These are phyloP conservation scores for Pseudogymnoascus sp. DNA, from an alignment of 2,329 filamentous ascomycete genomes.

Conservation along the genomic window DNA sequence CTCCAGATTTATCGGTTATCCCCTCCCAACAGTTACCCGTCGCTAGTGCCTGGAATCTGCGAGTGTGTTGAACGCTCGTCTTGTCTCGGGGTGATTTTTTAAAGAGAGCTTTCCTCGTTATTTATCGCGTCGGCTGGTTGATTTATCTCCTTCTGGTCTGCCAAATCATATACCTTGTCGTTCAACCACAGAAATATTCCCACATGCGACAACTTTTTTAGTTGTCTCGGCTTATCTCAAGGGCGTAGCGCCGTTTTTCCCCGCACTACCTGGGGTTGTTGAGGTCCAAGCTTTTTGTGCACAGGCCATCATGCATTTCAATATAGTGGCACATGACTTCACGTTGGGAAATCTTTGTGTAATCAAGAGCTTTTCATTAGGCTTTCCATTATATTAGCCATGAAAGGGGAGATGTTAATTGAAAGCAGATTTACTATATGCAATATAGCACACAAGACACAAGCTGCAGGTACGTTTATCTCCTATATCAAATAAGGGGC, in stretches of 20 bases:
- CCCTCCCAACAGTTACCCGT: slow-evolving; percentile 8
- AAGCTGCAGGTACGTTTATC: too few species aligned
- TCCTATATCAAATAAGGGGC: slow-evolving; percentile 13
- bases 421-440: not conserved
- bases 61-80: slow-evolving; percentile 5
- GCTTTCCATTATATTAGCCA: not conserved
- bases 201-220: not conserved
- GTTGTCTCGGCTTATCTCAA: not conserved
- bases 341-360: not conserved
- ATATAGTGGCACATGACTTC: not conserved
- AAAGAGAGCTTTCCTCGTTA: not conserved
- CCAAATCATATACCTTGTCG: not conserved
- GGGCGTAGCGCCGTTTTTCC: not conserved
- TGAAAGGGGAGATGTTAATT: not conserved
- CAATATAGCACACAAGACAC: not conserved
- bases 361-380: not conserved
- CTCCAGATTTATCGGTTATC: slow-evolving; percentile 2
- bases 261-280: slow-evolving; percentile 4
- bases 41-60: not conserved
- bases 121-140: not conserved
- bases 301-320: not conserved
- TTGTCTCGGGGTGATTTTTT: not conserved
- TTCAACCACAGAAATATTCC: not conserved
- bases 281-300: not conserved
- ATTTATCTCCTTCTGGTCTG: not conserved